Percentiles rank a stretch among this genome's conserved stretches.
Conservation (phyloP, 2,329 filamentous ascomycete species). For the Blastomyces gilchristii region DNA sequence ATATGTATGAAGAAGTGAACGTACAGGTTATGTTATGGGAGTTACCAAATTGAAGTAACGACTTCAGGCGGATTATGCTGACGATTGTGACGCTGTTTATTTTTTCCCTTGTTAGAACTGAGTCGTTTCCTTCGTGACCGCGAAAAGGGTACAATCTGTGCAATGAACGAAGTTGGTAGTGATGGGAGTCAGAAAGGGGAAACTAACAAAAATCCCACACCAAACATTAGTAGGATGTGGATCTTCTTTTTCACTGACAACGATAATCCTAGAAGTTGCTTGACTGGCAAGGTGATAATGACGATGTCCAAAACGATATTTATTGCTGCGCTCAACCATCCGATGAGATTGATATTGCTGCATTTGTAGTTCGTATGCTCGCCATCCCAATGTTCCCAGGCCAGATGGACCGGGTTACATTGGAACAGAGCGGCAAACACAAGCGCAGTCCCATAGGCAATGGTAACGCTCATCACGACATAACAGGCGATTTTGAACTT, state of each 20-base stretch:
- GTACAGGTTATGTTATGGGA: background rate
- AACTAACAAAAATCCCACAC: constrained; percentile 7
- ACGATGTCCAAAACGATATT: constrained; percentile 4
- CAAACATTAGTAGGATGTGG: constrained; percentile 2
- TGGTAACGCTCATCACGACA: constrained; percentile 14
- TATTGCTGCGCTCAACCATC: background rate
- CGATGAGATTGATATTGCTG: constrained; percentile 6
- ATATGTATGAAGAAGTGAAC: background rate
- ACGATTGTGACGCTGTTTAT: constrained; percentile 3
- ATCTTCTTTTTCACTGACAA: constrained; percentile 2
- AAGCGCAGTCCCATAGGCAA: constrained; percentile 20
- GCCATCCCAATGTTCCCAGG: constrained; percentile 18
- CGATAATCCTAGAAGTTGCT: background rate
- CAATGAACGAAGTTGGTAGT: background rate
- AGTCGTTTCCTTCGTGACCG: background rate
- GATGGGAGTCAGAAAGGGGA: background rate
- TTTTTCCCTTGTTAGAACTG: background rate
- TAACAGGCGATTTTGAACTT: constrained; percentile 13
- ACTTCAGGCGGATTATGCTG: constrained; percentile 1
- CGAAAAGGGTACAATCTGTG: background rate
- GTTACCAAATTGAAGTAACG: constrained; percentile 2
- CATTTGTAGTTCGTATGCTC: background rate
- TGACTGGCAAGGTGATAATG: background rate
- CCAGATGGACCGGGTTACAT: constrained; percentile 21
- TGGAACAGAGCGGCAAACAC: constrained; percentile 22